A percentile compares a stretch with the other conserved stretches of the same genome.
These are phyloP conservation scores for Lolium multiflorum DNA, from an alignment of 176 grass and related monocot species.

Conservation along the genomic window DNA sequence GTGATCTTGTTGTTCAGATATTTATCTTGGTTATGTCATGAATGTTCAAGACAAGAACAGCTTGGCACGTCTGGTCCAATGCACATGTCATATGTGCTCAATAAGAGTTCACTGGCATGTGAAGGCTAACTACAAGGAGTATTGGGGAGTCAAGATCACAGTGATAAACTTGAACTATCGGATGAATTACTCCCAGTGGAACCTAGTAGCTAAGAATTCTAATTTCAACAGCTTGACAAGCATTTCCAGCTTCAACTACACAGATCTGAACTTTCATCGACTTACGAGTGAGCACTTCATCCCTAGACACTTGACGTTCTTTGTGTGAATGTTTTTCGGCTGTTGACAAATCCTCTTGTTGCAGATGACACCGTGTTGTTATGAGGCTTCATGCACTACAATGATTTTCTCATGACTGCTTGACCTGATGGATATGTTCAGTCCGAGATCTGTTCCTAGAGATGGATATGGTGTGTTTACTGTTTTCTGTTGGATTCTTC, in stretches of 20 bases:
- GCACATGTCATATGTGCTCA: conserved; percentile 87
- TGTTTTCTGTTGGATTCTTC: no score
- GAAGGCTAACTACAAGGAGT: conserved; percentile 75
- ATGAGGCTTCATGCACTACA: conserved; percentile 85
- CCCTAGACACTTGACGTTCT: background rate
- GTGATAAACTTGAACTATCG: conserved; percentile 82
- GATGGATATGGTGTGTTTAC: no score
- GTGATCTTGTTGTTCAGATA: background rate
- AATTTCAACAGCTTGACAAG: conserved; percentile 76
- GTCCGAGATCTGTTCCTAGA: conserved; percentile 66
- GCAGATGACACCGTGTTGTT: conserved; percentile 78
- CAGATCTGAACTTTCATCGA: conserved; percentile 58
- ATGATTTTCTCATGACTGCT: conserved; percentile 64
- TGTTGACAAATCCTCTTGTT: background rate
- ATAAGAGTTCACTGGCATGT: conserved; percentile 90
- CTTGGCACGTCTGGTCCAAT: conserved; percentile 67
- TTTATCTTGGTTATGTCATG: conserved; percentile 56
- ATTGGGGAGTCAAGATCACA: conserved; percentile 72
- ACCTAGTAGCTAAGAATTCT: conserved; percentile 52
- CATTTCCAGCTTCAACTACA: conserved; percentile 83
- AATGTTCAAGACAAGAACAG: conserved; percentile 54
- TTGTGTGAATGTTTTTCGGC: background rate
- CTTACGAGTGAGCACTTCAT: conserved; percentile 57
- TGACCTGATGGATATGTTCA: conserved; percentile 75
- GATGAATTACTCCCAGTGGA: conserved; percentile 83